Evolutionary conservation across 768 basidiomycete genomes (phyloP).

Genomic region (Rhizopogon salebrosus): DNA sequence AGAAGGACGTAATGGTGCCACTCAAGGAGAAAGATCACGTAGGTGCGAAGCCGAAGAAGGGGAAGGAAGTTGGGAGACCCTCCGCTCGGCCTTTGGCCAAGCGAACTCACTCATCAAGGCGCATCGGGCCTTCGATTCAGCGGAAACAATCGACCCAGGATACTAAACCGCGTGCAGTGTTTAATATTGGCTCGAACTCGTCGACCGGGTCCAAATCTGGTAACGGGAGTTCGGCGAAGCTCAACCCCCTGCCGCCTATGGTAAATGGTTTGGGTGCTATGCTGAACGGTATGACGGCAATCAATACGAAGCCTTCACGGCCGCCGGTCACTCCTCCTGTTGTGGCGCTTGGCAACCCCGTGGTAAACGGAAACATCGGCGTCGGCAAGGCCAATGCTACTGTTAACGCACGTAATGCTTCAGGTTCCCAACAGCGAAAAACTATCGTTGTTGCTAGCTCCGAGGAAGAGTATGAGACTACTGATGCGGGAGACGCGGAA

Average conservation of each 20-base stretch:
- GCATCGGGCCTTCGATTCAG: constrained; percentile 22
- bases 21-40: constrained; percentile 10
- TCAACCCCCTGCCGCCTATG: constrained; percentile 9
- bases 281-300: background rate
- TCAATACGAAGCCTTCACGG: background rate
- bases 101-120: constrained; percentile 25
- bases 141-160: constrained; percentile 20
- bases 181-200: constrained; percentile 58
- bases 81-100: constrained; percentile 20
- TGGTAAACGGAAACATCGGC: constrained; percentile 7
- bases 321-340: background rate
- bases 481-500: constrained; percentile 50
- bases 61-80: constrained; percentile 27
- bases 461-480: constrained; percentile 46
- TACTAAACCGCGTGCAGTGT: constrained; percentile 28
- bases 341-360: constrained; percentile 8
- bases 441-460: constrained; percentile 46
- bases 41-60: constrained; percentile 22
- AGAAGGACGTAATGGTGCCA: constrained; percentile 14
- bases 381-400: constrained; percentile 10
- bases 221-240: constrained; percentile 15
- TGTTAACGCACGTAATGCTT: constrained; percentile 14
- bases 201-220: constrained; percentile 39
- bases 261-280: constrained; percentile 8
- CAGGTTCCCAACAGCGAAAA: constrained; percentile 27